These are phyloP conservation scores for Trifolium dubium DNA, from an alignment of 306 rosid species.

Conservation along the genomic window DNA sequence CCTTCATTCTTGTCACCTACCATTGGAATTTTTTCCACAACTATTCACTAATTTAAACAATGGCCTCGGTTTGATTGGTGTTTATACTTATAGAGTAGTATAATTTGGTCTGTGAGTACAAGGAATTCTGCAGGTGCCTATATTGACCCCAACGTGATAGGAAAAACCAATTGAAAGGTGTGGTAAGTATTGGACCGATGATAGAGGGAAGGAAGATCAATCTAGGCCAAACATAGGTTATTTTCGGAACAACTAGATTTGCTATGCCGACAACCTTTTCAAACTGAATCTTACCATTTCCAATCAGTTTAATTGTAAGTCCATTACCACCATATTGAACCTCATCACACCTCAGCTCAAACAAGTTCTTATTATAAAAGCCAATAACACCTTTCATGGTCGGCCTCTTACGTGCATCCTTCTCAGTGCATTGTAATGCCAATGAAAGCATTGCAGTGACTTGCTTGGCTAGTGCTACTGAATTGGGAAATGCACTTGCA, in stretches of 20 bases:
- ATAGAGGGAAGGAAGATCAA: constrained; percentile 10
- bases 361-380: background rate
- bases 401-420: constrained; percentile 59
- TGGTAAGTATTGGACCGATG: background rate
- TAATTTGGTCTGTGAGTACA: background rate
- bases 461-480: constrained; percentile 33
- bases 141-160: constrained; percentile 3
- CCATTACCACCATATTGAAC: constrained; percentile 1
- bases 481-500: constrained; percentile 43
- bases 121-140: background rate
- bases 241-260: constrained; percentile 3
- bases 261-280: background rate
- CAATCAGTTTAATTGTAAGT: background rate
- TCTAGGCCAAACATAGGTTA: background rate
- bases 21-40: background rate
- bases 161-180: constrained; percentile 15
- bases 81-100: background rate
- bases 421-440: constrained; percentile 63
- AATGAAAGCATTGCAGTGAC: constrained; percentile 50
- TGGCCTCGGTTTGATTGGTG: background rate
- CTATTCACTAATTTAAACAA: background rate
- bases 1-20: too few species aligned
- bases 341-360: background rate
- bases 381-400: constrained; percentile 60
- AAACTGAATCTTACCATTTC: background rate